phyloP scores from a whole-genome alignment of 1,139 yeast genomes.

The Meyerozyma carpophila region DNA sequence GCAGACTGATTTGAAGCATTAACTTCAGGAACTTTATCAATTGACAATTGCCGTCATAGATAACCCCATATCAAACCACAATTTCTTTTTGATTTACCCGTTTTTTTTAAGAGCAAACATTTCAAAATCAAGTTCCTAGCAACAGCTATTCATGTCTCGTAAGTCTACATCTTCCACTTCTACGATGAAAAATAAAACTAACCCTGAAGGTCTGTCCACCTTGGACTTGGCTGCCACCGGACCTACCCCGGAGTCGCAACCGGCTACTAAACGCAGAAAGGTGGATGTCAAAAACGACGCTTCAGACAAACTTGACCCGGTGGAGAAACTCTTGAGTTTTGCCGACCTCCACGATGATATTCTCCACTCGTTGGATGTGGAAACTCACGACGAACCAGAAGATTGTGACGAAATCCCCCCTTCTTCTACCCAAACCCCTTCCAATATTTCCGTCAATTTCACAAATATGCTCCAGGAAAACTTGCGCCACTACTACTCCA shows the following conservation, averaged over 20 bases:
- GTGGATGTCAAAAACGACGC: conserved; percentile 9
- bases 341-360: conserved; percentile 28
- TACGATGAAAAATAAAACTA: neutral
- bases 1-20: no score
- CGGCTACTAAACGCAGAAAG: conserved; percentile 12
- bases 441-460: conserved; percentile 25
- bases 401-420: conserved; percentile 2
- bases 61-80: neutral
- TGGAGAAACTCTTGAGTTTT: conserved; percentile 37
- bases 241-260: neutral
- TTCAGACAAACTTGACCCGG: conserved; percentile 38
- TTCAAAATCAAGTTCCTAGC: no score
- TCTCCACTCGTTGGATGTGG: conserved; percentile 19
- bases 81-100: no score
- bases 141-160: neutral
- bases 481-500: conserved; percentile 29
- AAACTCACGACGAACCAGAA: conserved; percentile 6
- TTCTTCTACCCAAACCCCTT: conserved; percentile 5
- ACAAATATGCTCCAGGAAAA: conserved; percentile 38
- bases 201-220: neutral
- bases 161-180: neutral
- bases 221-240: neutral
- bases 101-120: no score
- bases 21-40: neutral
- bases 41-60: neutral